Evolutionary conservation across 129 eudicot species (phyloP), one percentile per base, ranked within the genome.

Genomic region (Smallanthus sonchifolius): DNA sequence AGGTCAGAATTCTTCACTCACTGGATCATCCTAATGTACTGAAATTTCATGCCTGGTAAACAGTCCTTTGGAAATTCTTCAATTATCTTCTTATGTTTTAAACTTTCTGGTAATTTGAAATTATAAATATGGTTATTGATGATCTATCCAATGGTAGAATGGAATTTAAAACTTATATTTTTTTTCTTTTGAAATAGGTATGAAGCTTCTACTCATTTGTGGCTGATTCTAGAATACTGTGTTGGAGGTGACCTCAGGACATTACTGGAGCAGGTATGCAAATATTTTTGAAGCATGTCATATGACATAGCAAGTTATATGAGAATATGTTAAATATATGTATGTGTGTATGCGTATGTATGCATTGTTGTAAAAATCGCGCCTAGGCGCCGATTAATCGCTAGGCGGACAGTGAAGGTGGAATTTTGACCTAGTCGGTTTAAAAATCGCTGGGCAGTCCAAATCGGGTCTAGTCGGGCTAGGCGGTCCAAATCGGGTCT

Each of bases 171-270:
- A n/a, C n/a, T 7, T 40, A 60, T 28, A n/a, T 34, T 19, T 81
- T 43, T 5, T 49, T 81, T 43, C 6, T 49, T 68, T 42, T 34
- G 36, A 79, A 67, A 24, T 78, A 92, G 98, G 98, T 92, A 92
- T 75, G 98, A 92, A 81, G 87, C 98, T 44, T 82, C 92, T 70
- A 96, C 98, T 77, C 98, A 92, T 80, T 63, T 92, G 71, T 92
- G 98, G 98, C 73, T 92, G 78, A 88, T 92, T 55, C 67, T 92
- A 85, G 98, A 92, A 77, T 93, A 93, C 82, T 93, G 96, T 73
- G 96, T 93, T 70, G 98, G 96, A 42, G 98, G 98, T 77, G 95
- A 93, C 68, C 95, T 93, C 72, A 74, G 86, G 92, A 87, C 90
- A 63, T 90, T 93, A 75, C 74, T 93, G 56, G 82, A 86, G 59